Evolutionary conservation across 2,329 filamentous ascomycete species (phyloP).

Genomic region (Aspergillus costaricaensis): DNA sequence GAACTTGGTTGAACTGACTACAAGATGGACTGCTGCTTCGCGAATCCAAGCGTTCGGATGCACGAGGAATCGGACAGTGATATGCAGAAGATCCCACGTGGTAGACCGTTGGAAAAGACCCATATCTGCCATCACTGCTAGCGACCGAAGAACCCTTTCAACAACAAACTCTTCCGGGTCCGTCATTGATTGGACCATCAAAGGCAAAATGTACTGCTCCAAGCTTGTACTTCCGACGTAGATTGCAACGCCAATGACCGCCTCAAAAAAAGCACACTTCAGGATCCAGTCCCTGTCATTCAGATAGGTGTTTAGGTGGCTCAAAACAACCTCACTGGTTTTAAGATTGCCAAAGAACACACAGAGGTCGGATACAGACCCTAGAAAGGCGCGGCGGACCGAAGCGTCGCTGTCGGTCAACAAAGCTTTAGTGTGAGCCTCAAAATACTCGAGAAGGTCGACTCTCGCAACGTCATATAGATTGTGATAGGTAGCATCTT

Average conservation of each 20-base stretch:
- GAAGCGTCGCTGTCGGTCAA: conserved; percentile 83
- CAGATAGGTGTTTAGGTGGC: conserved; percentile 93
- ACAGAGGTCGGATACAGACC: conserved; percentile 87
- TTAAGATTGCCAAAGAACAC: conserved; percentile 92
- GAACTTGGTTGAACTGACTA: conserved; percentile 73
- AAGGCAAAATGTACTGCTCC: conserved; percentile 90
- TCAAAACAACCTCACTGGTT: conserved; percentile 92
- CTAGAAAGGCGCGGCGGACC: conserved; percentile 86
- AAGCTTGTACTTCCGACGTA: conserved; percentile 87
- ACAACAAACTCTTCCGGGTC: conserved; percentile 94
- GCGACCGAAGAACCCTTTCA: conserved; percentile 81
- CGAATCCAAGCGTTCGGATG: conserved; percentile 96
- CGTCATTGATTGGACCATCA: conserved; percentile 93
- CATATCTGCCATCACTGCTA: conserved; percentile 83
- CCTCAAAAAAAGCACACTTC: conserved; percentile 95
- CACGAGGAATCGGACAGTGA: conserved; percentile 81
- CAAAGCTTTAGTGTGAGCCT: conserved; percentile 83
- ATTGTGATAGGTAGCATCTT: conserved; percentile 71
- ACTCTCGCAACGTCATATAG: conserved; percentile 84
- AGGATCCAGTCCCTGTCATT: conserved; percentile 96
- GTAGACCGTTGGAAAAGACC: conserved; percentile 83
- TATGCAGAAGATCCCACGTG: conserved; percentile 83
- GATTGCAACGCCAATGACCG: conserved; percentile 86
- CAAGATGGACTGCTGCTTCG: conserved; percentile 81
- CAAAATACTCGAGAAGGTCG: conserved; percentile 81